phyloP scores from a whole-genome alignment of 306 rosid species.

The Sicyos baderoa region DNA sequence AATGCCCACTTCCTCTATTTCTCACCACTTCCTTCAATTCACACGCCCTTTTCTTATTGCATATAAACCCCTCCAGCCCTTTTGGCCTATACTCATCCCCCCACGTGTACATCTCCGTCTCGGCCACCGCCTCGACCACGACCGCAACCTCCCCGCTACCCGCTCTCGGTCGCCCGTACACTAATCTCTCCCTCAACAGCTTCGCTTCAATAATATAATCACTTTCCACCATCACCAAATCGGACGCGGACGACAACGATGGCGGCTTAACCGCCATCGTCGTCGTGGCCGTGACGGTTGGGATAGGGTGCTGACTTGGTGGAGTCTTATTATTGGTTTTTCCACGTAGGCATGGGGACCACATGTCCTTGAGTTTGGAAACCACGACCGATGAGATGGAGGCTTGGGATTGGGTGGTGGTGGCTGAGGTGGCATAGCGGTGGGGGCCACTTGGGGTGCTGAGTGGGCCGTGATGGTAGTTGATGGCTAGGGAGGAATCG shows the following conservation, averaged over 20 bases:
- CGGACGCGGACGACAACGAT: too few species aligned
- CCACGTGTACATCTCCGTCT: constrained; percentile 36
- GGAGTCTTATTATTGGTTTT: neutral
- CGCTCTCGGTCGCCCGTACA: neutral
- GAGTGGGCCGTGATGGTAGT: neutral
- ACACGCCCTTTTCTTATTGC: constrained; percentile 44
- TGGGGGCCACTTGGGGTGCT: neutral
- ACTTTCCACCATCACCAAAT: too few species aligned
- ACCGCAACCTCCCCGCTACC: neutral
- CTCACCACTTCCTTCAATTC: constrained; percentile 43
- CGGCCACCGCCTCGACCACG: neutral
- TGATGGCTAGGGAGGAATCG: neutral
- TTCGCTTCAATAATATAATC: constrained; percentile 26
- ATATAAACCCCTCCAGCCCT: constrained; percentile 53
- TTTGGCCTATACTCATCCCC: constrained; percentile 56
- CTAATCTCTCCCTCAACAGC: constrained; percentile 47
- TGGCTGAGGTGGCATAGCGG: constrained; percentile 4
- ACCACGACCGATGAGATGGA: constrained; percentile 23
- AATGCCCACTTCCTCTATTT: constrained; percentile 43
- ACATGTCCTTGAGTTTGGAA: constrained; percentile 16
- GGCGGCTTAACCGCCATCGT: neutral
- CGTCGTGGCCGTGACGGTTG: neutral
- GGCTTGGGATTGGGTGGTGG: neutral
- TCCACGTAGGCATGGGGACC: constrained; percentile 17
- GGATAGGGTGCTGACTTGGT: neutral